phyloP scores from a whole-genome alignment of 768 basidiomycete species.

The Pulveroboletus sp. region DNA sequence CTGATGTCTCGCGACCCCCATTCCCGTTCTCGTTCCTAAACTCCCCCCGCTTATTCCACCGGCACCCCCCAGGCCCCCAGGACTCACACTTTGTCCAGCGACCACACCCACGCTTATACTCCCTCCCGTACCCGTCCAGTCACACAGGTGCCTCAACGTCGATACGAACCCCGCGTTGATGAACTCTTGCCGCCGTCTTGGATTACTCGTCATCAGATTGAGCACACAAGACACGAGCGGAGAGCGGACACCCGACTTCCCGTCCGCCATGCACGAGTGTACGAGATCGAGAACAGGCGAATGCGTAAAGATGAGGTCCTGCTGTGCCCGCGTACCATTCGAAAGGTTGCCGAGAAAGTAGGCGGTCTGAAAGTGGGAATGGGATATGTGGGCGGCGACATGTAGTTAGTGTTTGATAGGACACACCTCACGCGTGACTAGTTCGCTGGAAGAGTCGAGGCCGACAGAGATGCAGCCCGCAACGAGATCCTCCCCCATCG shows the following conservation, averaged over 20 bases:
- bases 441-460: constrained; percentile 48
- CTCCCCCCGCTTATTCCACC: constrained; percentile 5
- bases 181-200: constrained; percentile 34
- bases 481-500: constrained; percentile 44
- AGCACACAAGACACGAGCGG: constrained; percentile 59
- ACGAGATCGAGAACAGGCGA: constrained; percentile 49
- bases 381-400: too few relatives aligned
- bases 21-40: background rate
- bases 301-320: constrained; percentile 48
- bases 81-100: constrained; percentile 23
- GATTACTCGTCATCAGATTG: constrained; percentile 46
- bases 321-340: constrained; percentile 51
- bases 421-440: constrained; percentile 50
- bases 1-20: constrained; percentile 22
- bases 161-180: constrained; percentile 43
- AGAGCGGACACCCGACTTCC: constrained; percentile 50
- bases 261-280: constrained; percentile 54
- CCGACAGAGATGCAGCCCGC: constrained; percentile 44
- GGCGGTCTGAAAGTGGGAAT: constrained; percentile 40
- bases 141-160: constrained; percentile 40
- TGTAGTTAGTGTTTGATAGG: background rate
- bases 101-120: constrained; percentile 3
- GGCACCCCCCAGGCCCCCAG: constrained; percentile 19
- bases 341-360: constrained; percentile 64
- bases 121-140: constrained; percentile 26